A percentile compares a stretch with the other conserved stretches of the same genome.
phyloP scores from a whole-genome alignment of 78 protist species.

The Planoprotostelium fungivorum region DNA sequence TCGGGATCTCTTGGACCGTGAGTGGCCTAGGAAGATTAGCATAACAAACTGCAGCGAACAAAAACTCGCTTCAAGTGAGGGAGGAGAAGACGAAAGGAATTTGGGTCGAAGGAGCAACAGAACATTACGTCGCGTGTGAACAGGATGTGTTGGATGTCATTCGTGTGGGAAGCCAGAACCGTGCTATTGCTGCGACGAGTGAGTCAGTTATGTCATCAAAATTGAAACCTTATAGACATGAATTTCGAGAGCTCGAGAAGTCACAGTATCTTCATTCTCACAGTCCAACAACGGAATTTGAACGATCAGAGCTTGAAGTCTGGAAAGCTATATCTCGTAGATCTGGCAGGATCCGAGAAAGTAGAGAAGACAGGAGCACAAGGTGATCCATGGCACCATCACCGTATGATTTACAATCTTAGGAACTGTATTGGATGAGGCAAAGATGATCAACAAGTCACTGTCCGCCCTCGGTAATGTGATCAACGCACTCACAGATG shows the following conservation, averaged over 20 bases:
- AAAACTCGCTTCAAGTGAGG: constrained; percentile 40
- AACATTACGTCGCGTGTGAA: constrained; percentile 26
- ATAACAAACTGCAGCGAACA: background rate
- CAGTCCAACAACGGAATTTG: constrained; percentile 47
- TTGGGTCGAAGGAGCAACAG: constrained; percentile 49
- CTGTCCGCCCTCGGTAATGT: constrained; percentile 84
- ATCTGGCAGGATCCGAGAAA: constrained; percentile 91
- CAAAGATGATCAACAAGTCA: constrained; percentile 84
- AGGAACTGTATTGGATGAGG: constrained; percentile 60
- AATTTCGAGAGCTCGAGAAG: constrained; percentile 68
- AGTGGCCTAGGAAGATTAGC: background rate
- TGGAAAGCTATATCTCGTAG: constrained; percentile 83
- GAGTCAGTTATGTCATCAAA: background rate
- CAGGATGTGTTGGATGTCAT: constrained; percentile 58
- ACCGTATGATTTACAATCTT: background rate
- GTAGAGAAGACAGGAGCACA: constrained; percentile 80
- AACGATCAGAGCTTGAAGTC: constrained; percentile 22
- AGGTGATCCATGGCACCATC: constrained; percentile 24
- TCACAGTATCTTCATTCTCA: constrained; percentile 71
- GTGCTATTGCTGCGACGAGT: constrained; percentile 71
- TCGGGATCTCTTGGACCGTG: constrained; percentile 72
- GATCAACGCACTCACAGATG: constrained; percentile 82
- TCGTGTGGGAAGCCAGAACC: constrained; percentile 41
- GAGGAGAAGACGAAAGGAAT: constrained; percentile 70
- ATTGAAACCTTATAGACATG: constrained; percentile 50